Base-by-base conservation (phyloP, 306 rosid genomes). In the Fagus sylvatica region DNA sequence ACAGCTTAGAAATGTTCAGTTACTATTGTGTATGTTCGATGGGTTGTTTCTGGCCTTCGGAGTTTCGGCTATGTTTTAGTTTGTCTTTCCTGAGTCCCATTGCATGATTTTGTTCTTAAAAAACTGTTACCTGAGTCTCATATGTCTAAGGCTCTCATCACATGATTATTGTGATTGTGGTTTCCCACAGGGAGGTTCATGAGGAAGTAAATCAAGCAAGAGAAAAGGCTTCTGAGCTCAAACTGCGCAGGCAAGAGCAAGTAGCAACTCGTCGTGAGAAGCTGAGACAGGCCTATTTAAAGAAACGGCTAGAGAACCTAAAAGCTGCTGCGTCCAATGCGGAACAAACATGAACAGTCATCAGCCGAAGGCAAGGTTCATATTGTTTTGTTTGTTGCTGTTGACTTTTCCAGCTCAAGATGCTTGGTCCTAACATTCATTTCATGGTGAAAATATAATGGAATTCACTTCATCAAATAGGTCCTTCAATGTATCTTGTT, bases 171-270 rank as follows among this genome's bases (percentile, higher is more conserved):
- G 46, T 69, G 71, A 42, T 74, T 30, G 74, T 81, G 65, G 72
- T 85, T 61, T 82, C 36, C 37, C 37, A 53, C 81, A 95, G 98
- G 96, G 98, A 95, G 80, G 98, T 91, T 62, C 98, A 93, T 51
- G 93, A 91, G 81, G 98, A 93, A 87, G 98, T 88, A 19, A 93
- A 84, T 81, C 88, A 73, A 78, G 97, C 92, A 5, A 87, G 98
- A 84, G 93, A 83, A 70, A 91, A 89, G 87, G 91, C 91, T 12
- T 87, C 96, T n/a, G 93, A 91, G 74, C 79, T 93, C 56, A 93
- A 90, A 85, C 60, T 76, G 53, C 91, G 87, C 48, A 89, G 98
- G 87, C 89, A 90, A 77, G 93, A 87, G 82, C 98, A 90, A 54
- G 91, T 81, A 22, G 82, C 85, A 55, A 83, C 94, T 39, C 93